Percentiles rank a stretch among this genome's conserved stretches.
Evolutionary conservation across 805 yeast species (phyloP).

Genomic region (Danielia reshetovae): DNA sequence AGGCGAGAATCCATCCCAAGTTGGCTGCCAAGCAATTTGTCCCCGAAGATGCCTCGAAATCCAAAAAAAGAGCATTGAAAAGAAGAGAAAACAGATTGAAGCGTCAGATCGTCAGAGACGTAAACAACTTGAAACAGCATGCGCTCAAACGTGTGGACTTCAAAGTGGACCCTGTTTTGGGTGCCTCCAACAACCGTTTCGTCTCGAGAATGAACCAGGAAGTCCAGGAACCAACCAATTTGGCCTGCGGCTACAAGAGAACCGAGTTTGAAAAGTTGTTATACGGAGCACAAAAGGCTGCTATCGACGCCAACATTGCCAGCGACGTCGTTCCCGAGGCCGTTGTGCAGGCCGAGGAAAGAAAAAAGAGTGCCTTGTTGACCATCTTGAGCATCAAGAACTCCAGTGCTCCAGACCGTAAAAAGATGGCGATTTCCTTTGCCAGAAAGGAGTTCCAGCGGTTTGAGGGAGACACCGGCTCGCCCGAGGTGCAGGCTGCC

Average conservation of each 20-base stretch:
- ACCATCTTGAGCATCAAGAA: constrained; percentile 76
- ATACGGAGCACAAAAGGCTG: constrained; percentile 71
- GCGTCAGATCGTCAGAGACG: constrained; percentile 35
- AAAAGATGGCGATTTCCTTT: constrained; percentile 52
- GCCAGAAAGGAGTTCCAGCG: constrained; percentile 82
- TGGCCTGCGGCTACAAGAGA: constrained; percentile 56
- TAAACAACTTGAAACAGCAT: constrained; percentile 39
- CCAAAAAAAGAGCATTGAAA: constrained; percentile 31
- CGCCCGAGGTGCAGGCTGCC: constrained; percentile 96
- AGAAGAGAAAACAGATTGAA: constrained; percentile 38
- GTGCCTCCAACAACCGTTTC: constrained; percentile 63
- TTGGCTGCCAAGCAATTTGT: constrained; percentile 37
- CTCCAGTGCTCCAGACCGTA: constrained; percentile 54
- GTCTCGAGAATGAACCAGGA: constrained; percentile 63
- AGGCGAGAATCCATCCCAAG: constrained; percentile 10
- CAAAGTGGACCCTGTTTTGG: constrained; percentile 79
- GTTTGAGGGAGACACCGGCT: constrained; percentile 87
- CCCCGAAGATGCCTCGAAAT: constrained; percentile 27
- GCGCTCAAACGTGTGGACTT: constrained; percentile 28
- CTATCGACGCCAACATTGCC: constrained; percentile 33
- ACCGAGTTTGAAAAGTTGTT: constrained; percentile 71
- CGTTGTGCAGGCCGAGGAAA: constrained; percentile 37
- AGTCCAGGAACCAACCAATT: constrained; percentile 58
- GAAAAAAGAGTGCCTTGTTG: constrained; percentile 61
- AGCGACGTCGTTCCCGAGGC: constrained; percentile 30